phyloP scores from a whole-genome alignment of 345 rosid species.

The Cardamine resedifolia region DNA sequence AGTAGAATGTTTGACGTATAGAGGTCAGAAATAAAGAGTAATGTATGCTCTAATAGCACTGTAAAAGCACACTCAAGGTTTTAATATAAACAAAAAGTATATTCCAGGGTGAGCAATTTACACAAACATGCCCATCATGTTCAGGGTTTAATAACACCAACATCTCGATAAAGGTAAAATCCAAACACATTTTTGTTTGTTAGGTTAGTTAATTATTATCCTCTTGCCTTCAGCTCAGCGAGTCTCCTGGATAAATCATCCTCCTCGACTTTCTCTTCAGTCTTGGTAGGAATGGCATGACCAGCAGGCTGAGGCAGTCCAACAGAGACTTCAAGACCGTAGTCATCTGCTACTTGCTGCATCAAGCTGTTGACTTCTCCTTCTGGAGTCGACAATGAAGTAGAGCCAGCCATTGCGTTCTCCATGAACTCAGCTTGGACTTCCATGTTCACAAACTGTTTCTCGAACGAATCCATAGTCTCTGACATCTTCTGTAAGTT shows the following conservation, averaged over 20 bases:
- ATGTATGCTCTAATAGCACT: neutral
- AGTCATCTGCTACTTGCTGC: constrained; percentile 99
- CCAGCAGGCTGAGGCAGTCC: constrained; percentile 92
- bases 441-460: constrained; percentile 97
- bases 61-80: constrained; percentile 6
- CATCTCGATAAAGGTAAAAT: neutral
- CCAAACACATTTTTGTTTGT: neutral
- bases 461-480: constrained; percentile 95
- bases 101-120: constrained; percentile 19
- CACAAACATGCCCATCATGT: constrained; percentile 7
- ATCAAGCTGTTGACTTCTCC: constrained; percentile 96
- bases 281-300: constrained; percentile 71
- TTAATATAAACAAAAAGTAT: constrained; percentile 17
- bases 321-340: constrained; percentile 90
- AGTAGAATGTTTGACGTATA: neutral
- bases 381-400: constrained; percentile 89
- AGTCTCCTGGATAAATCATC: constrained; percentile 88
- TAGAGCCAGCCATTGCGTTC: constrained; percentile 94
- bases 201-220: constrained; percentile 36
- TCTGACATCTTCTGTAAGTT: constrained; percentile 97
- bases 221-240: constrained; percentile 87
- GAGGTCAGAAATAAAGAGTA: constrained; percentile 13
- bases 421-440: constrained; percentile 97
- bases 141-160: constrained; percentile 1
- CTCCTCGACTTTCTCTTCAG: constrained; percentile 78